Evolutionary conservation across 1,139 yeast species (phyloP), one percentile per base, ranked within the genome.

Genomic region (Yamadazyma kanchanaburiensis): DNA sequence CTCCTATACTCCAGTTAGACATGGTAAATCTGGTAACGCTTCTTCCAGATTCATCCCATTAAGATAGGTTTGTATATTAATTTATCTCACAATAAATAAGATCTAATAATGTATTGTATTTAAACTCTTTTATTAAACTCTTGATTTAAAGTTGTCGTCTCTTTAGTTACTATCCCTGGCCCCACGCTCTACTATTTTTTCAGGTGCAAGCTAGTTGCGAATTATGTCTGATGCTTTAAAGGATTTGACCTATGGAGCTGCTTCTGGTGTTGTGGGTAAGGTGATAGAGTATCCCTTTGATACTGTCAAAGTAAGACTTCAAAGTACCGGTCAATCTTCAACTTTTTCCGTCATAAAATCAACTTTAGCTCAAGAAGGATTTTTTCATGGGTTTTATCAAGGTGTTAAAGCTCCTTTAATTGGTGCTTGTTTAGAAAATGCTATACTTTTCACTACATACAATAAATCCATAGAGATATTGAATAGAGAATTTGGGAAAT

Each of bases 1-100:
- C 74, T 77, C 98, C 62, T 94, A 94, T 81, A 86, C 95, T 71
- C 98, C 99, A 66, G 97, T 91, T 69, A 86, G 94, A 81, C 97
- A 89, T 80, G 97, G 97, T 78, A 88, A 95, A 81, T 94, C 96
- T 63, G 95, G 95, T 81, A 83, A 86, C 70, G 80, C 86, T 71
- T 80, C 94, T 60, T 73, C 89, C 58, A 75, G 85, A 77, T 77
- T 81, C 80, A 79, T 80, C 62, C 88, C 89, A 59, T 65, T 68
- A 58, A 65, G 64, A 60, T 68, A 44, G 37, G 39, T 32, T 19
- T 34, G 31, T 31, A 31, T 22, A 35, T 22, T 26, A 30, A 30
- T 32, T 30, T 27, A 23, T 21, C 24, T 21, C 27, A 8, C 22
- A 27, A 31, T 27, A 31, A 24, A 28, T 19, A 21, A 20, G 24